Conservation (phyloP, 805 yeast species). For the Saccharomycopsis amapae region DNA sequence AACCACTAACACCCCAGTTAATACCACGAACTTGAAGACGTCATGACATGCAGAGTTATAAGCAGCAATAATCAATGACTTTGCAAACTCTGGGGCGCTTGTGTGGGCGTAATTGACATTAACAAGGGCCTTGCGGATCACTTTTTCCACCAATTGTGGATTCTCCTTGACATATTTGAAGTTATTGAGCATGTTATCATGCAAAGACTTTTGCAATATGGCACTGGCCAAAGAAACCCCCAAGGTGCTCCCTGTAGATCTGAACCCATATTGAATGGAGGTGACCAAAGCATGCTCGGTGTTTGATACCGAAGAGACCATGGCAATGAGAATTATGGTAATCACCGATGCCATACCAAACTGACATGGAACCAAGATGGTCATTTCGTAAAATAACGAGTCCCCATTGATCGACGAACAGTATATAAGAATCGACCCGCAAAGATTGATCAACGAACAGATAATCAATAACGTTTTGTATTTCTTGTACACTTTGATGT, state of each 20-base stretch:
- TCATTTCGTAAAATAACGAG: slow-evolving; percentile 36
- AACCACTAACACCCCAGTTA: too few species aligned
- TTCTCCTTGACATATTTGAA: slow-evolving; percentile 29
- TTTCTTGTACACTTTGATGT: slow-evolving; percentile 57
- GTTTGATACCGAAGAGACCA: slow-evolving; percentile 65
- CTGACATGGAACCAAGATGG: slow-evolving; percentile 43
- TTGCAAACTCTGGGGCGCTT: too few species aligned
- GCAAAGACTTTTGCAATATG: slow-evolving; percentile 45
- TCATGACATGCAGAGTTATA: too few species aligned
- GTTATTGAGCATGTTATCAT: slow-evolving; percentile 25
- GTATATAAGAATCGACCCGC: slow-evolving; percentile 35
- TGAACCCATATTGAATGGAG: slow-evolving; percentile 57
- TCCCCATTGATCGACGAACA: slow-evolving; percentile 29
- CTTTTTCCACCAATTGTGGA: slow-evolving; percentile 32
- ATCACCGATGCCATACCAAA: slow-evolving; percentile 51
- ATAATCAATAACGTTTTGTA: slow-evolving; percentile 42
- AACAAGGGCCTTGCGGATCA: slow-evolving; percentile 50
- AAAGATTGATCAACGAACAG: slow-evolving; percentile 36
- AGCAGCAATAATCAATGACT: too few species aligned
- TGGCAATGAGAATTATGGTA: slow-evolving; percentile 58
- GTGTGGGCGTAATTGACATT: too few species aligned
- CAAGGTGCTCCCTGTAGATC: slow-evolving; percentile 59
- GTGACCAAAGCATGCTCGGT: slow-evolving; percentile 63
- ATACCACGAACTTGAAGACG: too few species aligned
- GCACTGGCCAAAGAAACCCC: slow-evolving; percentile 62